Evolutionary conservation across 2,329 filamentous ascomycete genomes (phyloP), one percentile per base, ranked within the genome.

Genomic region (Ophiostoma quercus): DNA sequence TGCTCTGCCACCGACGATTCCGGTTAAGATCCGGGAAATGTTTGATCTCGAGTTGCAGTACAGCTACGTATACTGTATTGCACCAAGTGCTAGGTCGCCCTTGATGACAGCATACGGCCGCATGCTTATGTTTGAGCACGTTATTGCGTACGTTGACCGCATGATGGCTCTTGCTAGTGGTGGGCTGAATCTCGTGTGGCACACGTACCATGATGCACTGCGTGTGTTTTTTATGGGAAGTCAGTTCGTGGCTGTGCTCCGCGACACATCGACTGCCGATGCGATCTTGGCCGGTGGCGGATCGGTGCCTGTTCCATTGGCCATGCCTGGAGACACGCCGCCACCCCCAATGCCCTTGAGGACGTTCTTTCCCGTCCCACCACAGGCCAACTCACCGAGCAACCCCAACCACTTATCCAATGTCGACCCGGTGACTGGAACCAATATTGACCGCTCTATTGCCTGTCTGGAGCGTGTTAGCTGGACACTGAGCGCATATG

Each of bases 21-120:
- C 90, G 0, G 81, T 84, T 0, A 84, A 86, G 34, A 89, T 94
- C 73, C 86, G 88, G 54, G 86, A 90, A 66, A 87, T 94, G 73
- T 96, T 97, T 76, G 90, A 95, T 73, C 86, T 97, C 19, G 95
- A 99, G 77, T 71, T 96, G 60, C 86, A 94, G 66, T 98, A 97
- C 80, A 96, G 92, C 76, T 95, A 92, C 75, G 90, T 97, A 32
- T 92, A 97, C 77, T 91, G 94, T 70, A 85, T 97, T 8, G 92
- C 92, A 0, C 92, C 93, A 0, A 94, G 90, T 47, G 87, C 88
- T 1, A 85, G 90, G 65, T 88, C 91, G 3, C 91, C 92, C 0
- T 83, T 86, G 29, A 88, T 94, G 67, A 89, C 88, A 3, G 86
- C 92, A 65, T 92, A 94, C 76, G 90, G 89, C 51, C 91, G 92